phyloP scores from a whole-genome alignment of 768 basidiomycete species.

The Lactarius deliciosus region DNA sequence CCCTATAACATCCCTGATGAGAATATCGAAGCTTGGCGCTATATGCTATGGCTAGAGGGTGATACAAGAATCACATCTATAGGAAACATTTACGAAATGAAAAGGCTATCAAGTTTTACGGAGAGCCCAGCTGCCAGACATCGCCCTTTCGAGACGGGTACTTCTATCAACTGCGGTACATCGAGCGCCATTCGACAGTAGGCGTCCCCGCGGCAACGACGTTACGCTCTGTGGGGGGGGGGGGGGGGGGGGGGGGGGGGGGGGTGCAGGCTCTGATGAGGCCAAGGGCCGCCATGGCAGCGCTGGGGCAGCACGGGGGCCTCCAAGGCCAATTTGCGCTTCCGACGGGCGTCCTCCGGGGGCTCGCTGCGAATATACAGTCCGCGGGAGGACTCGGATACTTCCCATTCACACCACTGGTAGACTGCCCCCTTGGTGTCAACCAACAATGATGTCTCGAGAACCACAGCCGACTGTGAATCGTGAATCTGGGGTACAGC shows the following conservation, averaged over 20 bases:
- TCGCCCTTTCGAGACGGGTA: conserved; percentile 8
- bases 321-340: no score
- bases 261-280: conserved; percentile 6
- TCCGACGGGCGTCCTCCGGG: not conserved
- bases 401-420: not conserved
- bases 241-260: no score
- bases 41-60: no score
- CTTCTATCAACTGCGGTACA: conserved; percentile 1
- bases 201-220: conserved; percentile 21
- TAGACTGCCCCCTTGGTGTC: not conserved
- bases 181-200: conserved; percentile 27
- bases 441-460: not conserved
- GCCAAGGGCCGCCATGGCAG: not conserved
- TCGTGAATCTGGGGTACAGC: not conserved
- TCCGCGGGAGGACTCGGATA: no score
- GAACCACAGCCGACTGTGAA: not conserved
- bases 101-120: conserved; percentile 16
- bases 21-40: no score
- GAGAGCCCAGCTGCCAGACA: conserved; percentile 13
- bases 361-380: no score
- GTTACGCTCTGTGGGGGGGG: conserved; percentile 5
- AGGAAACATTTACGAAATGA: not conserved
- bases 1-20: no score
- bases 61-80: no score
- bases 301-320: not conserved